Evolutionary conservation across 2,329 filamentous ascomycete species (phyloP), one percentile per base, ranked within the genome.

Genomic region (Saccharata proteae): DNA sequence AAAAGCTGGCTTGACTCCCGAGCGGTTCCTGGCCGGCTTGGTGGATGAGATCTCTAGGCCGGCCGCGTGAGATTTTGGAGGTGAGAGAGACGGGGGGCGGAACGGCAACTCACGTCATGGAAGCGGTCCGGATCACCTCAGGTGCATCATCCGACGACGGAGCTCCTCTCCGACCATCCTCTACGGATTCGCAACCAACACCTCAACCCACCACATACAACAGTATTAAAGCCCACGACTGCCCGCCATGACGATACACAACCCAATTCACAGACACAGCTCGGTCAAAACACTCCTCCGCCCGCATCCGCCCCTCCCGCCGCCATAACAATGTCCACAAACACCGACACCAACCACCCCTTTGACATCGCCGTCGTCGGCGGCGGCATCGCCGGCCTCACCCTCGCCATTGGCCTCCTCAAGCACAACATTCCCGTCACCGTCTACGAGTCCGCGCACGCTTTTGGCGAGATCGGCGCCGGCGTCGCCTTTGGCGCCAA

Each of bases 401-500:
- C 55, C 6, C 60, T 75, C 6, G 67, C 67, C 15, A 61, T 69
- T 27, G 67, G 61, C 5, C 62, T 76, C 16, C 50, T 63, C 34
- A 48, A 61, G 34, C 56, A 61, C 35, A 45, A 56, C 21, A 43
- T 73, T 20, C 49, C 54, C 3, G 53, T 69, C 21, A 57, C 57
- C 15, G 60, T 77, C 38, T 77, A 72, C 43, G 72, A 77, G 48
- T 58, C 67, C 8, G 69, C 69, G 0, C 33, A 55, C 0, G 52
- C 53, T 9, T 76, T 75, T 38, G 59, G 58, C 19, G 71, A 75
- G 43, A 67, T 75, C 17, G 71, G 71, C 3, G 67, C 69, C 3
- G 73, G 70, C 5, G 59, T 76, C 2, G 61, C 63, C 2, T 64
- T 76, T 27, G 67, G 67, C 1, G 64, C 68, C 20, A 73, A 73